phyloP scores from a whole-genome alignment of 208 protist species.

The Trypanosoma vivax region DNA sequence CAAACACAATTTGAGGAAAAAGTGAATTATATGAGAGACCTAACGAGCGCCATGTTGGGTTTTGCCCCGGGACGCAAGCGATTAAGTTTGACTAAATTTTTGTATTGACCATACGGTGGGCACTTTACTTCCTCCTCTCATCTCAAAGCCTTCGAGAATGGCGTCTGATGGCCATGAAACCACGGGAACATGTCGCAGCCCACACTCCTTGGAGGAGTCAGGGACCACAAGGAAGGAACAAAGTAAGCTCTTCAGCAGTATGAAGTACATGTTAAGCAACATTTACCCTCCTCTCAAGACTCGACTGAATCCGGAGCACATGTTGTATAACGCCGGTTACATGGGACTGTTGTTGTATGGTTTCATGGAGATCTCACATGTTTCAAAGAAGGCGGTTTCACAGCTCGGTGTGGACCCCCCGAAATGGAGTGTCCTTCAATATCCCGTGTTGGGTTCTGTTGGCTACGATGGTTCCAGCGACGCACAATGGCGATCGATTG shows the following conservation, averaged over 20 bases:
- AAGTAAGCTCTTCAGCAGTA: background rate
- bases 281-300: background rate
- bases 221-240: background rate
- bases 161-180: too few species aligned
- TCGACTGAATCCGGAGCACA: background rate
- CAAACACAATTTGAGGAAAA: too few species aligned
- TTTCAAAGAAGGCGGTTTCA: background rate
- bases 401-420: background rate
- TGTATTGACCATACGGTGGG: too few species aligned
- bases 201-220: background rate
- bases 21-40: too few species aligned
- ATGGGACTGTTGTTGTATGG: conserved; percentile 4
- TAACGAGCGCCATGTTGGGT: too few species aligned
- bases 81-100: too few species aligned
- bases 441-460: background rate
- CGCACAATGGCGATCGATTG: conserved; percentile 1
- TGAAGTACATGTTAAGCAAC: background rate
- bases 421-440: conserved; percentile 1
- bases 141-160: too few species aligned
- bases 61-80: too few species aligned
- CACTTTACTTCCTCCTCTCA: too few species aligned
- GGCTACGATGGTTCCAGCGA: conserved; percentile 8
- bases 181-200: too few species aligned
- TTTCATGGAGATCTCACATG: conserved; percentile 1
- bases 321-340: background rate